These are phyloP conservation scores for Fusarium sp. DNA, from an alignment of 2,329 filamentous ascomycete genomes.

Conservation along the genomic window DNA sequence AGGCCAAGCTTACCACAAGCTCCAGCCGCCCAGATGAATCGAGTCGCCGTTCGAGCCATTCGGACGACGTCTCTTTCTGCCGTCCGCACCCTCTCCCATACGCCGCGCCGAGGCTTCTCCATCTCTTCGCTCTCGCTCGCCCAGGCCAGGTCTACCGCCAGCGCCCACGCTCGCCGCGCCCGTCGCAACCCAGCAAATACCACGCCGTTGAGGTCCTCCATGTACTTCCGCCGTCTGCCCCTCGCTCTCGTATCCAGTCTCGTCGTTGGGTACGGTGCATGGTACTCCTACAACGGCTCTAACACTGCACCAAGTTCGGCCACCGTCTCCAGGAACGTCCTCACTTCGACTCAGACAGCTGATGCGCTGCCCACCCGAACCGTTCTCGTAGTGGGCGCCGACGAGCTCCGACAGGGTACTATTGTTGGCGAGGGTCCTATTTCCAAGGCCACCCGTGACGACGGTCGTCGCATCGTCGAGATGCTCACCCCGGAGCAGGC, in stretches of 20 bases:
- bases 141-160: slow-evolving; percentile 65
- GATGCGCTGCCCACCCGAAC: slow-evolving; percentile 67
- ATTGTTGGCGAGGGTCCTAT: slow-evolving; percentile 88
- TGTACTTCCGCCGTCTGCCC: slow-evolving; percentile 78
- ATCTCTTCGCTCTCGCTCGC: slow-evolving; percentile 67
- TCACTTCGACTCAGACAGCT: slow-evolving; percentile 54
- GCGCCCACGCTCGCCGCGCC: slow-evolving; percentile 58
- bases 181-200: slow-evolving; percentile 38
- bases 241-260: slow-evolving; percentile 76
- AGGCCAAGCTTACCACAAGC: slow-evolving; percentile 25
- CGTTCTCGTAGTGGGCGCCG: slow-evolving; percentile 88
- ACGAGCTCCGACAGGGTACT: slow-evolving; percentile 89
- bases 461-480: slow-evolving; percentile 87
- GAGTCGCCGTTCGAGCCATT: slow-evolving; percentile 75
- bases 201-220: slow-evolving; percentile 73
- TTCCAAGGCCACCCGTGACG: slow-evolving; percentile 87
- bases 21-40: slow-evolving; percentile 72
- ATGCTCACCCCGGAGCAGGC: slow-evolving; percentile 98
- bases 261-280: slow-evolving; percentile 78
- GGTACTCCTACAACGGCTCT: slow-evolving; percentile 74
- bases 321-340: slow-evolving; percentile 52
- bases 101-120: slow-evolving; percentile 55
- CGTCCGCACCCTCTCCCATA: slow-evolving; percentile 68
- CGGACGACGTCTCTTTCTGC: slow-evolving; percentile 75
- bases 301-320: slow-evolving; percentile 48